Base-by-base conservation (phyloP, 441 rosid genomes). In the Pelargonium cotyledonis region DNA sequence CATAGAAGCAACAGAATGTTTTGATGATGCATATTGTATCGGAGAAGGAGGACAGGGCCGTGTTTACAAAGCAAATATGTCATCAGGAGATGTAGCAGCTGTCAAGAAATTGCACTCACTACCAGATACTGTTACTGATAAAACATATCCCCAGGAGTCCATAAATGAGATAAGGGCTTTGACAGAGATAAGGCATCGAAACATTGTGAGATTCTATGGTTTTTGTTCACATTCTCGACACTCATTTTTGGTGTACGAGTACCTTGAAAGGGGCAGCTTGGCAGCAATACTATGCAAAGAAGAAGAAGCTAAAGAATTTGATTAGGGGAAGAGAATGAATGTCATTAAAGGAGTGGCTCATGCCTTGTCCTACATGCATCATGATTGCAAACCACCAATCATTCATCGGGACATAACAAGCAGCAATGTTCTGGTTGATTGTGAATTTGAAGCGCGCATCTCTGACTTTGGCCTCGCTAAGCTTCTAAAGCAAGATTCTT, bases 361-460 rank as follows among this genome's bases (percentile, higher is more conserved):
- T 65, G 83, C 79, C 8, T 63, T 82, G 15, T 70, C 72, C 29
- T 80, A 82, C 61, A 49, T 82, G 75, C 85, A 78, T 66, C 71
- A 82, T 83, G 88, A 82, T 6, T 74, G 77, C 58, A 63, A 6
- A 0, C 62, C 70, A 0, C 80, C 79, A 0, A 75, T 82, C 7
- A 47, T 80, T 65, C 82, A 80, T 31, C 19, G 80, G 68, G 82
- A 78, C 65, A 63, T 82, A 18, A 65, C 77, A 4, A 68, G 72
- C 65, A 76, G 65, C 16, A 78, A 76, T 8, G 16, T 80, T 65
- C 44, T 82, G 58, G 67, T 80, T 0, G 78, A 80, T 14, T 19
- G 0, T 1, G 77, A 80, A 0, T 74, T n/a, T 0, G 76, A 76
- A 18, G 76, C 79, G 51, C 79, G 68, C 0, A 47, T 80, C 12